Conservation (phyloP, 2,329 filamentous ascomycete genomes). For the Nakataea oryzae region DNA sequence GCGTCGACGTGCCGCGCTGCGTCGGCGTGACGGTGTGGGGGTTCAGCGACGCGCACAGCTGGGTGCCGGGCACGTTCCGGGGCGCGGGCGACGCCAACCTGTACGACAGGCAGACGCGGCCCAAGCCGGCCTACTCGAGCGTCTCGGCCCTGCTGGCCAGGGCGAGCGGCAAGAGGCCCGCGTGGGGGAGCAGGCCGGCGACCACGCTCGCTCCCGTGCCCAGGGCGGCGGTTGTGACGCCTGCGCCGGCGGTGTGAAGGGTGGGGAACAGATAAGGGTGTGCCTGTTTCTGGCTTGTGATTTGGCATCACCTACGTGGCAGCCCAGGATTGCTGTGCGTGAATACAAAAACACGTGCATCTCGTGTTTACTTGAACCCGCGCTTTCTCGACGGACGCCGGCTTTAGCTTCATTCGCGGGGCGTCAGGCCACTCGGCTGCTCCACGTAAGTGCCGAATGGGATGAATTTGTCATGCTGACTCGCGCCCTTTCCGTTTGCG, state of each 20-base stretch:
- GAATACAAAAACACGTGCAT: too few species aligned
- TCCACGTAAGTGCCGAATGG: background rate
- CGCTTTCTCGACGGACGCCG: too few species aligned
- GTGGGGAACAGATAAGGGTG: too few species aligned
- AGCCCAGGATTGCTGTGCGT: too few species aligned
- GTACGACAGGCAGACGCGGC: constrained; percentile 23
- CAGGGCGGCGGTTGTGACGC: too few species aligned
- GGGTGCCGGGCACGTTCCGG: constrained; percentile 22
- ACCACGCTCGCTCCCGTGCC: too few species aligned
- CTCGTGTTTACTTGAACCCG: too few species aligned
- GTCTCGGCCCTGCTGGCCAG: constrained; percentile 6
- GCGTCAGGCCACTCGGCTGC: too few species aligned
- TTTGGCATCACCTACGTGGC: too few species aligned
- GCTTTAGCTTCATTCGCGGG: too few species aligned
- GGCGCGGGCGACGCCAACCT: constrained; percentile 29
- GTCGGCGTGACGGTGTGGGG: constrained; percentile 34
- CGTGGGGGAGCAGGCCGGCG: background rate
- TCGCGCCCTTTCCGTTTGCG: background rate
- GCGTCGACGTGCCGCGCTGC: constrained; percentile 24
- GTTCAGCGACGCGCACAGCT: constrained; percentile 23
- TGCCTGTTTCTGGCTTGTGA: too few species aligned
- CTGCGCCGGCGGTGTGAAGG: too few species aligned
- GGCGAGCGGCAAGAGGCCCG: constrained; percentile 6
- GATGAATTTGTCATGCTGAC: background rate
- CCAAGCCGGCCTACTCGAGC: constrained; percentile 27